Percentiles rank a stretch among this genome's conserved stretches.
Evolutionary conservation across 805 yeast species (phyloP).

Genomic region (Candida mattraensis): DNA sequence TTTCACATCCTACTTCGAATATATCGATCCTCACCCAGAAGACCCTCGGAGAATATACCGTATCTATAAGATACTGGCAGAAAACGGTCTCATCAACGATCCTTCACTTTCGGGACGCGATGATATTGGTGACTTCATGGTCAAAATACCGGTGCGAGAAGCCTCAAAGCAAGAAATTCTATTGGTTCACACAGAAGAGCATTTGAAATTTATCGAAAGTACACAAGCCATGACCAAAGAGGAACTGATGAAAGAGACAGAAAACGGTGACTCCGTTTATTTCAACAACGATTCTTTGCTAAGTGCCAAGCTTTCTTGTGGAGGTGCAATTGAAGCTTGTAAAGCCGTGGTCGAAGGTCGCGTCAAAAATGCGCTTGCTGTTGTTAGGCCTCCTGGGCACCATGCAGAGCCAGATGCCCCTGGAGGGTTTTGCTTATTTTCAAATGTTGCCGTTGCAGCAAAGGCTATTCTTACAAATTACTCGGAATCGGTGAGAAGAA

Average conservation of each 20-base stretch:
- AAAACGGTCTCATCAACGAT: slow-evolving; percentile 85
- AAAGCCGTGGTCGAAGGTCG: slow-evolving; percentile 90
- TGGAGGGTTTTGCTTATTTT: slow-evolving; percentile 94
- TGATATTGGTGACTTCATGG: slow-evolving; percentile 83
- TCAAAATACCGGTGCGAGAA: slow-evolving; percentile 85
- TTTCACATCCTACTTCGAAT: slow-evolving; percentile 87
- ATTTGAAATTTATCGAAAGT: slow-evolving; percentile 69
- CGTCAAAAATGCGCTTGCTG: slow-evolving; percentile 90
- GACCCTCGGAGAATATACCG: slow-evolving; percentile 96
- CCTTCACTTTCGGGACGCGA: slow-evolving; percentile 69
- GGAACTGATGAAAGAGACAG: slow-evolving; percentile 76
- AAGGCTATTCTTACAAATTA: slow-evolving; percentile 75
- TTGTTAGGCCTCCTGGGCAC: slow-evolving; percentile 98
- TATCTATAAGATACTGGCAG: slow-evolving; percentile 89
- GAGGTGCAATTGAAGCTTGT: slow-evolving; percentile 97
- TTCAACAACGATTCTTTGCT: slow-evolving; percentile 86
- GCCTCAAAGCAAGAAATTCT: slow-evolving; percentile 85
- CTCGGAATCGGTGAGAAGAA: slow-evolving; percentile 84
- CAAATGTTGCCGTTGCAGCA: slow-evolving; percentile 97
- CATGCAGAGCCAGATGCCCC: slow-evolving; percentile 98
- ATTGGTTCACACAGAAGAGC: slow-evolving; percentile 81
- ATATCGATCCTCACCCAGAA: slow-evolving; percentile 98
- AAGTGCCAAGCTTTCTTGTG: slow-evolving; percentile 90
- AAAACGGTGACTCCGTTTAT: slow-evolving; percentile 90
- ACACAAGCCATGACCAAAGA: slow-evolving; percentile 79